These are phyloP conservation scores for Hypericum androsaemum DNA, from an alignment of 345 rosid genomes.

Conservation along the genomic window DNA sequence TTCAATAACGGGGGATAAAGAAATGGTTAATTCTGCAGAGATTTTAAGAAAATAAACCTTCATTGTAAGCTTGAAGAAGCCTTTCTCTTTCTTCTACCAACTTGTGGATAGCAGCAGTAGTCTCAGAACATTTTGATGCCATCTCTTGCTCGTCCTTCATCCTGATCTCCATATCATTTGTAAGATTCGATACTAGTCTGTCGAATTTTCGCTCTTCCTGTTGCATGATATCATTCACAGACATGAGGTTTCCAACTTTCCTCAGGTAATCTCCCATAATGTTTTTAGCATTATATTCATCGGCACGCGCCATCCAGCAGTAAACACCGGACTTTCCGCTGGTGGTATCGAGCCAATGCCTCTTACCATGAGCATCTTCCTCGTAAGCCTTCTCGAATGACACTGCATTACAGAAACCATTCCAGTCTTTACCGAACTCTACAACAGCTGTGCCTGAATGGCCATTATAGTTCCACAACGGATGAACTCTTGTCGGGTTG, in stretches of 20 bases:
- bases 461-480: constrained; percentile 76
- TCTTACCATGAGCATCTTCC: constrained; percentile 72
- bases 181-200: constrained; percentile 53
- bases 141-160: constrained; percentile 46
- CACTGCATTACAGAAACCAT: constrained; percentile 79
- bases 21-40: too few relatives aligned
- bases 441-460: constrained; percentile 83
- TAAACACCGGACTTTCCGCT: constrained; percentile 48
- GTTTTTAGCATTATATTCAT: constrained; percentile 55
- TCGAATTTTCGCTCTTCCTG: constrained; percentile 85
- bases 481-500: constrained; percentile 71
- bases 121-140: constrained; percentile 45
- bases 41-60: constrained; percentile 36
- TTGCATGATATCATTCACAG: constrained; percentile 61
- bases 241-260: constrained; percentile 68
- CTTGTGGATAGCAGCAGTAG: constrained; percentile 31
- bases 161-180: constrained; percentile 39
- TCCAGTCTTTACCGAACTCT: constrained; percentile 89
- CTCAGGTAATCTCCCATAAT: constrained; percentile 67
- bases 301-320: constrained; percentile 91
- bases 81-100: constrained; percentile 66
- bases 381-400: constrained; percentile 79
- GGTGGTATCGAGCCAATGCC: constrained; percentile 43
- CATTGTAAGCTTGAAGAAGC: constrained; percentile 64
- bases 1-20: too few relatives aligned